These are phyloP conservation scores for Candida peoriensis DNA, from an alignment of 805 yeast genomes.

Conservation along the genomic window DNA sequence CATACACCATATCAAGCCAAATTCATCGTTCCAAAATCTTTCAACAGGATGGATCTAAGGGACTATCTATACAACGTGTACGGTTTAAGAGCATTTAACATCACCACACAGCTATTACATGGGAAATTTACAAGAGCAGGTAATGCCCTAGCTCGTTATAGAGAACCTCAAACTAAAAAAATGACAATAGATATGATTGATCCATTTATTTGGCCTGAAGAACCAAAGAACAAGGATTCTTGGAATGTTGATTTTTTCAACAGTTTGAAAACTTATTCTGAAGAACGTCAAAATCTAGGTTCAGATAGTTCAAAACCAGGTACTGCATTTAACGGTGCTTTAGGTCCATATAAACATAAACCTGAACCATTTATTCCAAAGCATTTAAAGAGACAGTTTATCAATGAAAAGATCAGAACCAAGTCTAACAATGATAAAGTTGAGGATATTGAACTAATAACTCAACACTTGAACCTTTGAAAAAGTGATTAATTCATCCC, in stretches of 20 bases:
- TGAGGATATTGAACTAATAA: conserved; percentile 20
- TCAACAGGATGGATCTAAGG: conserved; percentile 90
- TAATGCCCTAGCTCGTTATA: conserved; percentile 59
- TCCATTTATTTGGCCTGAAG: conserved; percentile 94
- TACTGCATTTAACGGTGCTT: conserved; percentile 65
- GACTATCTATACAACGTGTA: conserved; percentile 90
- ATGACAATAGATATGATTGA: conserved; percentile 96
- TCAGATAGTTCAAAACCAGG: conserved; percentile 67
- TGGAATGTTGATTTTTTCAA: conserved; percentile 37
- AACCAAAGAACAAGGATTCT: conserved; percentile 37
- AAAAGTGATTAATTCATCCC: too few relatives aligned
- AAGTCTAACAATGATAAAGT: conserved; percentile 16
- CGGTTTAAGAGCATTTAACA: conserved; percentile 83
- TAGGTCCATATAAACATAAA: conserved; percentile 53
- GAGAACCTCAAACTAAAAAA: conserved; percentile 80
- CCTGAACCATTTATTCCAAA: conserved; percentile 63
- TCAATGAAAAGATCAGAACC: conserved; percentile 33
- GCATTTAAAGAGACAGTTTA: conserved; percentile 38
- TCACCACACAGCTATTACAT: conserved; percentile 81
- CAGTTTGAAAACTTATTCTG: conserved; percentile 48
- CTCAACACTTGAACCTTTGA: conserved; percentile 17
- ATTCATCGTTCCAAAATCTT: conserved; percentile 88
- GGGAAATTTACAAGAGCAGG: conserved; percentile 61
- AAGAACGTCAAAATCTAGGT: conserved; percentile 48
- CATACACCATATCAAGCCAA: conserved; percentile 97